Percentiles rank a stretch among this genome's conserved stretches.
Evolutionary conservation across 1,284 basidiomycete species (phyloP).

Genomic region (Austropuccinia psidii): DNA sequence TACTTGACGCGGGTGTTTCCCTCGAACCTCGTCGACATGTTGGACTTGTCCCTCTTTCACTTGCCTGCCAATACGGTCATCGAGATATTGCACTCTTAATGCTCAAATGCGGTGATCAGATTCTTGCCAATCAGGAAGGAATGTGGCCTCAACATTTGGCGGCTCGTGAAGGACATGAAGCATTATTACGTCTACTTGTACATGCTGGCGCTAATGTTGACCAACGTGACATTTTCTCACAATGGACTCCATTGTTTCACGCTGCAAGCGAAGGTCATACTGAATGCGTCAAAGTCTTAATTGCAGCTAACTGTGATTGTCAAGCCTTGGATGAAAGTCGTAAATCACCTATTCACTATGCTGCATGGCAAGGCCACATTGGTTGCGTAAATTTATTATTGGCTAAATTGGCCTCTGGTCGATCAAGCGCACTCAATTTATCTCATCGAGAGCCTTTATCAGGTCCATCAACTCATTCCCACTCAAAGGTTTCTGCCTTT

Average conservation of each 20-base stretch:
- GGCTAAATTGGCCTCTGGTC: conserved; percentile 50
- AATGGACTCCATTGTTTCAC: conserved; percentile 97
- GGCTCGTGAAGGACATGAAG: conserved; percentile 83
- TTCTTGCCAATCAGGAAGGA: conserved; percentile 81
- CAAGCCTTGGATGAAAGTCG: conserved; percentile 74
- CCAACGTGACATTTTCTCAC: conserved; percentile 58
- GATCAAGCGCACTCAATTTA: not conserved
- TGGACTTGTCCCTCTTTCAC: conserved; percentile 77
- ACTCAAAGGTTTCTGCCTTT: not conserved
- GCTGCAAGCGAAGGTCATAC: conserved; percentile 81
- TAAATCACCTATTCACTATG: conserved; percentile 82
- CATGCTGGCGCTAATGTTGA: conserved; percentile 51
- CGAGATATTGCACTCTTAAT: conserved; percentile 72
- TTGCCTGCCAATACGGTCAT: conserved; percentile 85
- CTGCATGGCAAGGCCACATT: conserved; percentile 94
- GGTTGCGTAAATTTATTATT: conserved; percentile 68
- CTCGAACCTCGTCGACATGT: conserved; percentile 46
- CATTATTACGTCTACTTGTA: conserved; percentile 72
- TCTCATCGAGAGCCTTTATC: not conserved
- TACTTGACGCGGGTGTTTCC: conserved; percentile 61
- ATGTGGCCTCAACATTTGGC: conserved; percentile 97
- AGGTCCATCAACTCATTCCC: not conserved
- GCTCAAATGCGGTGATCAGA: conserved; percentile 66
- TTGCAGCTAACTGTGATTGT: conserved; percentile 69
- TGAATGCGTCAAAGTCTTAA: conserved; percentile 66